Evolutionary conservation across 169 alveolate genomes (phyloP).

Genomic region (Cyclospora cayetanensis): DNA sequence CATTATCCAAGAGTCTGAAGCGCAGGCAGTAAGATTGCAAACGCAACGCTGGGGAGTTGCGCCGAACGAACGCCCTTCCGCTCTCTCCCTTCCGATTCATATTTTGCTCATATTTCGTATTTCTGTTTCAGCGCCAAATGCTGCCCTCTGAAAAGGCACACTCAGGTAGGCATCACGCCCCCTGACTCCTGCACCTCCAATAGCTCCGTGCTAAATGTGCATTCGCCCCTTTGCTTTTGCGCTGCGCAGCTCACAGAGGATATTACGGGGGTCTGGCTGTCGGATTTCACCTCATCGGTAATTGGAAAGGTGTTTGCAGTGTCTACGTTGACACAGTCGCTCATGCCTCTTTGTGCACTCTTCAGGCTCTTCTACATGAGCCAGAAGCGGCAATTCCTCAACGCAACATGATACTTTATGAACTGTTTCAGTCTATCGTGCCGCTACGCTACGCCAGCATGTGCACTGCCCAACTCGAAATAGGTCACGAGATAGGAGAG

Average conservation of each 20-base stretch:
- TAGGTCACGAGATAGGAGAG: no score
- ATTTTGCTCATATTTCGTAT: no score
- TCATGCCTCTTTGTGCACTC: no score
- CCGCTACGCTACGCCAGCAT: no score
- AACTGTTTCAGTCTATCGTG: no score
- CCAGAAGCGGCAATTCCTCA: no score
- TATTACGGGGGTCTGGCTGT: slow-evolving; percentile 67
- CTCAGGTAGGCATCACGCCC: slow-evolving; percentile 1
- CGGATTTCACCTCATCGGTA: slow-evolving; percentile 58
- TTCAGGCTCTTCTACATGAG: no score
- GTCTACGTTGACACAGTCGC: no score
- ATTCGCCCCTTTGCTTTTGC: background rate
- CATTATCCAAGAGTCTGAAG: background rate
- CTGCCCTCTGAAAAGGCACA: background rate
- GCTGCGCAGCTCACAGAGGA: slow-evolving; percentile 45
- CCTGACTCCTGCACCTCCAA: background rate
- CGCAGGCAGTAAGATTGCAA: background rate
- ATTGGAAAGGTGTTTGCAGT: no score
- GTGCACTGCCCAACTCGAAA: no score
- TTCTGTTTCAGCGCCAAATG: slow-evolving; percentile 16
- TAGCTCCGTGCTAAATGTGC: background rate
- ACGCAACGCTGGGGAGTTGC: background rate
- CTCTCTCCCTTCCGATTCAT: no score
- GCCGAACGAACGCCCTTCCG: background rate
- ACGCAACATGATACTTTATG: no score